A percentile compares a stretch with the other conserved stretches of the same genome.
phyloP scores from a whole-genome alignment of 2,329 filamentous ascomycete genomes.

The Aspergillus ibericus region DNA sequence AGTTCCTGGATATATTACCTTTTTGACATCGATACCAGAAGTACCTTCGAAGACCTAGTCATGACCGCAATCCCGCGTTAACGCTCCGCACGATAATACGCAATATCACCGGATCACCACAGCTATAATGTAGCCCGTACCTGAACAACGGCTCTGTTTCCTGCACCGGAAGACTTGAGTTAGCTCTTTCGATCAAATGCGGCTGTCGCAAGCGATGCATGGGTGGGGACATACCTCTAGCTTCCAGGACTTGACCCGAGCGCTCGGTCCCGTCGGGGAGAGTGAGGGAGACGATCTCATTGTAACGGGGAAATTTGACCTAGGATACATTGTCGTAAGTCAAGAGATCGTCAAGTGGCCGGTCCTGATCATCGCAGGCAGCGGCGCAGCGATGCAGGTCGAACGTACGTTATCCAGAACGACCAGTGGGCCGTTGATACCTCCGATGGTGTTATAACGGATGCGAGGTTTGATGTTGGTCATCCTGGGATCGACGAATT shows the following conservation, averaged over 20 bases:
- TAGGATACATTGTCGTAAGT: constrained; percentile 41
- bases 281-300: constrained; percentile 95
- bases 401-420: constrained; percentile 87
- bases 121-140: constrained; percentile 50
- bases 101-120: constrained; percentile 7
- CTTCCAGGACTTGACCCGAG: constrained; percentile 94
- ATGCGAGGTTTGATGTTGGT: constrained; percentile 66
- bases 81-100: constrained; percentile 13
- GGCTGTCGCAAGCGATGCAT: background rate
- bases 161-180: constrained; percentile 48
- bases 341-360: background rate
- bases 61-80: constrained; percentile 26
- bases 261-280: constrained; percentile 92
- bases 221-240: constrained; percentile 67
- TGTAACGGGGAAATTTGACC: constrained; percentile 97
- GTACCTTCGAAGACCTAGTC: constrained; percentile 93
- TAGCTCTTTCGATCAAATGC: constrained; percentile 13
- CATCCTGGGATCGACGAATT: constrained; percentile 49
- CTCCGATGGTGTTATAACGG: constrained; percentile 97
- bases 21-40: constrained; percentile 97
- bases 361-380: background rate
- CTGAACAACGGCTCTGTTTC: constrained; percentile 92
- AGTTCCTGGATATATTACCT: constrained; percentile 54
- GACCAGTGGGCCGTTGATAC: constrained; percentile 96
- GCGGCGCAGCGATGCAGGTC: background rate